Evolutionary conservation across 2,329 filamentous ascomycete species (phyloP), one percentile per base, ranked within the genome.

Genomic region (Stagonosporopsis vannaccii): DNA sequence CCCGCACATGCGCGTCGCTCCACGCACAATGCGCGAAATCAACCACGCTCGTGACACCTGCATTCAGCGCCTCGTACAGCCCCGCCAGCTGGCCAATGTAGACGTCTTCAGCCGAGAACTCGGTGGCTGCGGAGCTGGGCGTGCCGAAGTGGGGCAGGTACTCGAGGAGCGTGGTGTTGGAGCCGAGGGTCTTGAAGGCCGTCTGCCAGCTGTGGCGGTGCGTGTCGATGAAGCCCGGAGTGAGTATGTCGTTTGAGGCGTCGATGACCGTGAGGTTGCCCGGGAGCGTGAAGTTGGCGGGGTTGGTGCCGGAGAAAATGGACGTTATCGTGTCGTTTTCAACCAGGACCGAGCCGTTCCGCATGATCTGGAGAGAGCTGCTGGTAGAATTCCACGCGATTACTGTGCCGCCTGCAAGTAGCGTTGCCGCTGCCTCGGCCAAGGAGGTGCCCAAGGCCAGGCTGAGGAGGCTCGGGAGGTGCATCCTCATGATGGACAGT

Each of bases 201-300:
- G 84, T 85, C 63, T 86, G 82, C 84, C 84, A 65, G 41, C 61
- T 25, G 41, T 71, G 68, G 1, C 80, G 79, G 60, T 86, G 84
- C 0, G 83, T 85, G 67, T 86, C 81, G 54, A 86, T 75, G 67
- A 86, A 85, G 8, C 84, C 84, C 0, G 83, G 81, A 0, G 78
- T 79, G 47, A 85, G 75, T 55, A 85, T 85, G 15, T 43, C 25
- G 40, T 26, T 33, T 15, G 44, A 75, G 17, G 76, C 77, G 52
- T 85, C 77, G 12, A 85, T 67, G 1, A 77, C 56, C 45, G 82
- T 76, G 12, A 44, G 17, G 41, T 33, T 17, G n/a, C 17, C 3
- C 3, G 41, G 26, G 2, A 44, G 19, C 8, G 40, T 43, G 25
- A 4, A n/a, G 12, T 19, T 32, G 25, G 5, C 12, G 5, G 11